A percentile compares a stretch with the other conserved stretches of the same genome.
Evolutionary conservation across 2,329 filamentous ascomycete species (phyloP).

Genomic region (Colletotrichum sp.): DNA sequence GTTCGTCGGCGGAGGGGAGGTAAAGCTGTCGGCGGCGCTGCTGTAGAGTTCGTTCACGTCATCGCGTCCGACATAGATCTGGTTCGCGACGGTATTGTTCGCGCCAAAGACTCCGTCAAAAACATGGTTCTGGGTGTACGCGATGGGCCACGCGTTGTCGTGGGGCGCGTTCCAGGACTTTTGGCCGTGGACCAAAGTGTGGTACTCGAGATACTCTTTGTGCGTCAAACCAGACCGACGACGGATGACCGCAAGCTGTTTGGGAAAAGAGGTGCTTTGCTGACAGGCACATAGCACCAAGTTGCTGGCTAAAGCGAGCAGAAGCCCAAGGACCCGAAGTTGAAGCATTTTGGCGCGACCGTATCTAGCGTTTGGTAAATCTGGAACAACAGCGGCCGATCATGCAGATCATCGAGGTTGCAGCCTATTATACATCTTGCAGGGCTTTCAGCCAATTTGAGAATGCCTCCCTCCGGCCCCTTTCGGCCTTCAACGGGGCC

Average conservation of each 20-base stretch:
- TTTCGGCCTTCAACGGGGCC: background rate
- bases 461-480: background rate
- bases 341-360: background rate
- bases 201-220: constrained; percentile 1
- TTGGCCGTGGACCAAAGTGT: background rate
- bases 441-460: background rate
- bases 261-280: background rate
- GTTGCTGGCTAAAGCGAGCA: background rate
- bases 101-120: constrained; percentile 6
- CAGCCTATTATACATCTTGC: background rate
- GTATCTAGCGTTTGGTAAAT: background rate
- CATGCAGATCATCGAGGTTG: background rate
- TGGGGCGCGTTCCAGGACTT: background rate
- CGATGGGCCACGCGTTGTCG: background rate
- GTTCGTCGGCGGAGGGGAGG: background rate
- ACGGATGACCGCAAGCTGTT: background rate
- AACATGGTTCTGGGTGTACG: constrained; percentile 1
- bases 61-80: constrained; percentile 2
- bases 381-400: background rate
- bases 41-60: background rate
- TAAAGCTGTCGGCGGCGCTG: background rate
- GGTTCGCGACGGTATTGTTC: background rate
- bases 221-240: background rate
- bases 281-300: background rate
- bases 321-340: background rate